These are phyloP conservation scores for Fonsecaea multimorphosa DNA, from an alignment of 2,329 filamentous ascomycete genomes.

Conservation along the genomic window DNA sequence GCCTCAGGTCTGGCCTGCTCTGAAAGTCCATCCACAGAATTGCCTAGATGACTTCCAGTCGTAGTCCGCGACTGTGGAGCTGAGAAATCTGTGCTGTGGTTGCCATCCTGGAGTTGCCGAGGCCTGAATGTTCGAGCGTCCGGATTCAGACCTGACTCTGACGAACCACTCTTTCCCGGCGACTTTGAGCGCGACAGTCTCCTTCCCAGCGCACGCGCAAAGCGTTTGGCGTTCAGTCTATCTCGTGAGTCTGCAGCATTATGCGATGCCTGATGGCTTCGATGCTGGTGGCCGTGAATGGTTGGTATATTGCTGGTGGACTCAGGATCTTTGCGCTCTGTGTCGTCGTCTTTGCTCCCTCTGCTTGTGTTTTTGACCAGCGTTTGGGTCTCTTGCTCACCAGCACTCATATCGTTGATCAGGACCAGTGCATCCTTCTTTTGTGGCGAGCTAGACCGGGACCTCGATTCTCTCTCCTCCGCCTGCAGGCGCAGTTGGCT, in stretches of 20 bases:
- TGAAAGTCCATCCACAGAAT: background rate
- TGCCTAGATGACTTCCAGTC: background rate
- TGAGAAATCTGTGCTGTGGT: slow-evolving; percentile 2
- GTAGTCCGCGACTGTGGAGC: background rate
- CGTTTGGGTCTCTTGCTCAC: slow-evolving; percentile 9
- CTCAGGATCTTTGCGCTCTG: background rate
- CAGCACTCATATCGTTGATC: slow-evolving; percentile 17
- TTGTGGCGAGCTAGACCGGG: slow-evolving; percentile 8
- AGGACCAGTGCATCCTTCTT: background rate
- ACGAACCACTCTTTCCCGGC: slow-evolving; percentile 7
- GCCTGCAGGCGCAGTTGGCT: slow-evolving; percentile 54
- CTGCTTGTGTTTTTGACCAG: slow-evolving; percentile 7
- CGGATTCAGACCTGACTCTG: slow-evolving; percentile 13
- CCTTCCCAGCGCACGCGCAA: slow-evolving; percentile 6
- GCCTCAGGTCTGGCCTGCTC: background rate
- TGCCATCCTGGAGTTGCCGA: slow-evolving; percentile 14
- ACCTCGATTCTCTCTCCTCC: slow-evolving; percentile 6
- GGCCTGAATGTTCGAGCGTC: slow-evolving; percentile 14
- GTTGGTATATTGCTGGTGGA: background rate
- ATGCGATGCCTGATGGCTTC: slow-evolving; percentile 18
- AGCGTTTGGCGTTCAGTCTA: slow-evolving; percentile 6
- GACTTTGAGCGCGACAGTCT: slow-evolving; percentile 14
- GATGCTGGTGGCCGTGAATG: slow-evolving; percentile 1
- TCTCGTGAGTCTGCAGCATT: slow-evolving; percentile 9
- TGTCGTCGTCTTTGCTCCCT: background rate